Evolutionary conservation across 1,284 basidiomycete genomes (phyloP), one percentile per base, ranked within the genome.

Genomic region (Cutaneotrichosporon cyanovorans): DNA sequence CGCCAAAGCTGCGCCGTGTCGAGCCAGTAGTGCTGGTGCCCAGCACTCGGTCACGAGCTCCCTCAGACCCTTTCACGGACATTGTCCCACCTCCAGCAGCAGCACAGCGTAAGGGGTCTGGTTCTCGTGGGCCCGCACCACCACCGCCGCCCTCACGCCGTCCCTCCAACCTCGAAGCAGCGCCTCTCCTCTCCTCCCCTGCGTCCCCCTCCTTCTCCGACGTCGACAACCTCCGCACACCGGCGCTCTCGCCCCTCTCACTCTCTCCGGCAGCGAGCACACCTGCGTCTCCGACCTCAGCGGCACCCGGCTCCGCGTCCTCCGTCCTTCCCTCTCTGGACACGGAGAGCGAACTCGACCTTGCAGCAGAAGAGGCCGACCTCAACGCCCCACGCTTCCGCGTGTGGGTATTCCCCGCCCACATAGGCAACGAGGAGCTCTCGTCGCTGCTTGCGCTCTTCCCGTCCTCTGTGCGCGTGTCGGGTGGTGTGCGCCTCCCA

Each of bases 21-120:
- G 21, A 20, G 4, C 21, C n/a, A 15, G 19, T 16, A n/a, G 8
- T 1, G 15, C 19, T 10, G 22, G 39, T 19, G 39, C 14, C 36
- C 18, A 16, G 10, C 44, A 50, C 12, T 14, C 33, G n/a, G 38
- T 42, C 15, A 2, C 52, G 48, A 5, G n/a, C 48, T 5, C 42
- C 45, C 21, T 63, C 62, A 1, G 65, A 69, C 50, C 66, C 66
- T 2, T 69, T 69, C 47, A 58, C 57, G 21, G 63, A 67, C 57
- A 19, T 40, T 36, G 16, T n/a, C 21, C 20, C 21, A 25, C 20
- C 32, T 3, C 34, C 38, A n/a, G 25, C 28, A 8, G 37, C 21
- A 2, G 32, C 42, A 12, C 16, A 18, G 33, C 33, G 16, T n/a
- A 5, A 7, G 15, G 33, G 40, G 2, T 57, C 58, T 12, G 47